Percentiles rank a stretch among this genome's conserved stretches.
Conservation (phyloP, 805 yeast species). For the Candida cerambycidarum region DNA sequence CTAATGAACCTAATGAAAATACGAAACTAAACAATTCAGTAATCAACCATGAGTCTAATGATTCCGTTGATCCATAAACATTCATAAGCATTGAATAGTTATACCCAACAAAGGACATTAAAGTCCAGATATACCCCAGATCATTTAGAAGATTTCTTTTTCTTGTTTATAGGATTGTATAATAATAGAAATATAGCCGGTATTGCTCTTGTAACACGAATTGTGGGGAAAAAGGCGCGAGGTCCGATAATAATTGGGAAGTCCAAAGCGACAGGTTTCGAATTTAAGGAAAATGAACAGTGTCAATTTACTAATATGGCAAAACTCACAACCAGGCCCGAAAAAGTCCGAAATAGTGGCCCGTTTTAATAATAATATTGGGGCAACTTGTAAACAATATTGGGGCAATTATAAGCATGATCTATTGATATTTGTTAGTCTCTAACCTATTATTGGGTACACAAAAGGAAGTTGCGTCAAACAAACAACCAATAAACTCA, state of each 20-base stretch:
- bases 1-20: no score
- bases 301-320: neutral
- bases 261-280: neutral
- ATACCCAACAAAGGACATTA: constrained; percentile 1
- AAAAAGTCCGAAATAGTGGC: neutral
- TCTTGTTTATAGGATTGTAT: neutral
- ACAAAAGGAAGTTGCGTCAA: neutral
- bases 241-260: neutral
- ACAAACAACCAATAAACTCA: neutral
- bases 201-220: neutral
- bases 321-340: neutral
- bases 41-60: no score
- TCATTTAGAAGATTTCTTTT: neutral
- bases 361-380: neutral
- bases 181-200: neutral
- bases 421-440: neutral
- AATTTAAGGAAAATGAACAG: neutral
- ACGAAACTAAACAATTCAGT: no score
- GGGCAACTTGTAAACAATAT: neutral
- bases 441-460: neutral
- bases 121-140: constrained; percentile 1
- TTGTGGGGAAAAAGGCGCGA: constrained; percentile 3
- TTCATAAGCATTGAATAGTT: no score
- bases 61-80: no score
- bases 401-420: neutral